These are phyloP conservation scores for Nicotiana knightiana DNA, from an alignment of 257 asterid genomes.

Conservation along the genomic window DNA sequence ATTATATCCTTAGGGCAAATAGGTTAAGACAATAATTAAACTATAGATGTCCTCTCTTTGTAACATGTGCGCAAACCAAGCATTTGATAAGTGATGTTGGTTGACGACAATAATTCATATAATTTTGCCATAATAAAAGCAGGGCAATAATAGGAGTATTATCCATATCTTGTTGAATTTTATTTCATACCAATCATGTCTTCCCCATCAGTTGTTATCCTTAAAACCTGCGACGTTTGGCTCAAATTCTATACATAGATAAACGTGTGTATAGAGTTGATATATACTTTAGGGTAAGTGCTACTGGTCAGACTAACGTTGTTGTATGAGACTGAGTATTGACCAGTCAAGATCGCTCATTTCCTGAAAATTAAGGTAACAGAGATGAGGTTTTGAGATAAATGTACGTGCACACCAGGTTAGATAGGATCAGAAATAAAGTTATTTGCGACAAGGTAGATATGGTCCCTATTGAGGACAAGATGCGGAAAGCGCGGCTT, in stretches of 20 bases:
- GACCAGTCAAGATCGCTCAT: no score
- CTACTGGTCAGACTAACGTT: not conserved
- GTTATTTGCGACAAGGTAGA: no score
- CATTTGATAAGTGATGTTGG: not conserved
- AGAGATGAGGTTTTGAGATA: no score
- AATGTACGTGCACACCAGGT: no score
- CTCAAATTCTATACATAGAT: not conserved
- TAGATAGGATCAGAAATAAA: no score
- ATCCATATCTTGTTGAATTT: no score
- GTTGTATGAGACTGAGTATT: no score
- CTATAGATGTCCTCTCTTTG: not conserved
- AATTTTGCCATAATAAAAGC: not conserved
- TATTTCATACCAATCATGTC: not conserved
- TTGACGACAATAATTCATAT: not conserved
- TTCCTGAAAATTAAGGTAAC: no score
- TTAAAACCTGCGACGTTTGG: not conserved
- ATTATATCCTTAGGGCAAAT: not conserved
- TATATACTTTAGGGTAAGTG: not conserved
- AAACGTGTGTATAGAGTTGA: not conserved
- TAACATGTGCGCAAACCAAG: not conserved
- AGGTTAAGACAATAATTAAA: not conserved
- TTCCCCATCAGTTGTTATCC: not conserved
- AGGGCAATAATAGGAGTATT: not conserved
- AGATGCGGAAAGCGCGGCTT: no score
- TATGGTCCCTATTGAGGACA: no score